These are phyloP conservation scores for Carex parvula DNA, from an alignment of 176 grass and related monocot genomes.

Conservation along the genomic window DNA sequence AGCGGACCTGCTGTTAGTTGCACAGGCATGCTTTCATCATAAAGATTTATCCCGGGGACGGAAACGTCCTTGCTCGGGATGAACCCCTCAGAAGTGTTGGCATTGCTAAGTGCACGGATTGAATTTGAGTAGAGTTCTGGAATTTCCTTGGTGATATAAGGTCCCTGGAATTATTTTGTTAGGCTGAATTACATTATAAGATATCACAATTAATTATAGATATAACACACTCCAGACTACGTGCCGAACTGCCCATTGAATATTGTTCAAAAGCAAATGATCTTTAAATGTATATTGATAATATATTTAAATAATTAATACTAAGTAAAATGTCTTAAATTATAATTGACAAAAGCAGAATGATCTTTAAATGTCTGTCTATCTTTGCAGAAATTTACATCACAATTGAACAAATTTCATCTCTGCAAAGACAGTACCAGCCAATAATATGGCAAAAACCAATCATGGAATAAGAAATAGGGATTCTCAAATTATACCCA, in stretches of 20 bases:
- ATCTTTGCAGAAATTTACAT: background rate
- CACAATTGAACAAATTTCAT: background rate
- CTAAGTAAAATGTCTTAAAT: background rate
- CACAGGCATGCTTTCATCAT: conserved; percentile 36
- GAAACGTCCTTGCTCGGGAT: conserved; percentile 51
- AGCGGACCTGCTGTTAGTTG: conserved; percentile 30
- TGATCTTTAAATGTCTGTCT: background rate
- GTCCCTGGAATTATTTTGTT: conserved; percentile 31
- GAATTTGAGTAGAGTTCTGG: conserved; percentile 45
- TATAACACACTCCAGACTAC: no score
- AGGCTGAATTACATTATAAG: no score
- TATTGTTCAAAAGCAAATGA: background rate
- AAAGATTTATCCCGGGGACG: conserved; percentile 60
- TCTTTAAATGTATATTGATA: background rate
- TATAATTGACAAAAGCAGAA: background rate
- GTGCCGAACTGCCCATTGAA: no score
- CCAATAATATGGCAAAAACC: background rate
- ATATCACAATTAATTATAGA: no score
- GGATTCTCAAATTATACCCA: conserved; percentile 34
- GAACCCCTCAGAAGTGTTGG: conserved; percentile 78
- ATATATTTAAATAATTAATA: background rate
- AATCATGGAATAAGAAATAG: background rate
- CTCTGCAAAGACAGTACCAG: background rate
- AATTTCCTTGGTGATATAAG: conserved; percentile 38
- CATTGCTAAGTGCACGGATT: conserved; percentile 66